Percentiles rank a stretch among this genome's conserved stretches.
Evolutionary conservation across 2,329 filamentous ascomycete species (phyloP).

Genomic region (Xylariaceae sp.): DNA sequence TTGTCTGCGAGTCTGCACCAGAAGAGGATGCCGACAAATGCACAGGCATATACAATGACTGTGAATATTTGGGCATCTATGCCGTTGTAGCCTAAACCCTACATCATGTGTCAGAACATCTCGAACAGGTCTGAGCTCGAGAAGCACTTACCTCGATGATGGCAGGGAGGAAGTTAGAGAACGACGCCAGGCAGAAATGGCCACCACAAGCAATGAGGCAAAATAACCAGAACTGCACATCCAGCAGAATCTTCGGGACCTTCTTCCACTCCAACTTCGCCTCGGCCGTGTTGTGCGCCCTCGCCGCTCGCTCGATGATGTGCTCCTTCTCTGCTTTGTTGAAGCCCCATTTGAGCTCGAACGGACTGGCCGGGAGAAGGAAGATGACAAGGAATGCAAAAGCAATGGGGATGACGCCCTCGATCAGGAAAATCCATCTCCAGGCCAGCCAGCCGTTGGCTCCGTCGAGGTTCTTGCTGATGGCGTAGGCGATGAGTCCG

Average conservation of each 20-base stretch:
- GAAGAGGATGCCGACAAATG: slow-evolving; percentile 19
- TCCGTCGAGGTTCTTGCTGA: slow-evolving; percentile 15
- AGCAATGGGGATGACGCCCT: slow-evolving; percentile 17
- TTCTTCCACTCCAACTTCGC: slow-evolving; percentile 7
- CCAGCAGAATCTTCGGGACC: slow-evolving; percentile 15
- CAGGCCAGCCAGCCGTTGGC: slow-evolving; percentile 19
- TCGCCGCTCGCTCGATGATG: slow-evolving; percentile 12
- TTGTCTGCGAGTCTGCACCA: slow-evolving; percentile 17
- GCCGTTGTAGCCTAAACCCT: slow-evolving; percentile 18
- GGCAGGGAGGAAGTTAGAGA: slow-evolving; percentile 19
- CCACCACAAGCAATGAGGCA: slow-evolving; percentile 15
- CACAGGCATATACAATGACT: slow-evolving; percentile 19
- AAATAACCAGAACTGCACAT: slow-evolving; percentile 23
- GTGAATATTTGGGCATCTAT: slow-evolving; percentile 20
- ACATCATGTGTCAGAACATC: not conserved
- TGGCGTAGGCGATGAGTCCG: slow-evolving; percentile 20
- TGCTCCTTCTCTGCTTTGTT: slow-evolving; percentile 15
- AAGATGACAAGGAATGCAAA: slow-evolving; percentile 17
- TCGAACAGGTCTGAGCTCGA: not conserved
- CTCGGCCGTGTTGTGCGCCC: slow-evolving; percentile 18
- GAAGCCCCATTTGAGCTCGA: slow-evolving; percentile 13
- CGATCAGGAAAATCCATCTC: slow-evolving; percentile 21
- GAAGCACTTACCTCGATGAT: slow-evolving; percentile 11
- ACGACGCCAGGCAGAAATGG: slow-evolving; percentile 18
- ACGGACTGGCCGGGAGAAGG: slow-evolving; percentile 15